Percentiles rank a stretch among this genome's conserved stretches.
phyloP scores from a whole-genome alignment of 2,329 filamentous ascomycete genomes.

The Colletotrichum sp. region DNA sequence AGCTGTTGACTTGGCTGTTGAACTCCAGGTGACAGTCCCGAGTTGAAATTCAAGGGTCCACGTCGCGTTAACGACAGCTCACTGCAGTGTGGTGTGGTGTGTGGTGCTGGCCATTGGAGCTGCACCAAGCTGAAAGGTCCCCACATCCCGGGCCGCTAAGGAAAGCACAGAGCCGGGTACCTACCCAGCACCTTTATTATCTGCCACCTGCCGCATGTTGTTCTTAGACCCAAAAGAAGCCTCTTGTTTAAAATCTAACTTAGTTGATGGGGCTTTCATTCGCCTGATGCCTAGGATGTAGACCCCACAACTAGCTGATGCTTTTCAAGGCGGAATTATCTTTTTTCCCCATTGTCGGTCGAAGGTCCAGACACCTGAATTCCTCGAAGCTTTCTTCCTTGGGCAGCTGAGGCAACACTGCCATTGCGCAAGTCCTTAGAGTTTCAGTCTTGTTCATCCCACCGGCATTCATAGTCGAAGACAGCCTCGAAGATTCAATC shows the following conservation, averaged over 20 bases:
- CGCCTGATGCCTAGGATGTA: background rate
- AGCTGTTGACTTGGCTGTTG: background rate
- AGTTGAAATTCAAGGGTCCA: conserved; percentile 18
- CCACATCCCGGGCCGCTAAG: conserved; percentile 14
- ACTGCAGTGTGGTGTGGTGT: background rate
- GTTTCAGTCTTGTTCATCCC: background rate
- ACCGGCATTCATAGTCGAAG: background rate
- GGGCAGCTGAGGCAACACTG: background rate
- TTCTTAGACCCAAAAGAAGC: background rate
- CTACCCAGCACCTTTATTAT: background rate
- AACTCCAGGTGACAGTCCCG: background rate
- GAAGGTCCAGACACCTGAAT: background rate
- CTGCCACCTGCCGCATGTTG: background rate
- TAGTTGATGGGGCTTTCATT: background rate
- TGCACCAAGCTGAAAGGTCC: conserved; percentile 1
- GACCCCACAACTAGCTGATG: background rate
- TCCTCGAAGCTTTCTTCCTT: background rate
- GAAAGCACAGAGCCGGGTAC: background rate
- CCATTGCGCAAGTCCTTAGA: background rate
- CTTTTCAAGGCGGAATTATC: background rate
- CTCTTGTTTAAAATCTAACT: background rate
- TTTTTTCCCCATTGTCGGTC: background rate
- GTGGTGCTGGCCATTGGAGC: background rate
- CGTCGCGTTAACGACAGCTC: conserved; percentile 10
- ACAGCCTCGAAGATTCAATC: background rate